These are phyloP conservation scores for Aphanomyces invadans DNA, from an alignment of 352 stramenopile species.

Conservation along the genomic window DNA sequence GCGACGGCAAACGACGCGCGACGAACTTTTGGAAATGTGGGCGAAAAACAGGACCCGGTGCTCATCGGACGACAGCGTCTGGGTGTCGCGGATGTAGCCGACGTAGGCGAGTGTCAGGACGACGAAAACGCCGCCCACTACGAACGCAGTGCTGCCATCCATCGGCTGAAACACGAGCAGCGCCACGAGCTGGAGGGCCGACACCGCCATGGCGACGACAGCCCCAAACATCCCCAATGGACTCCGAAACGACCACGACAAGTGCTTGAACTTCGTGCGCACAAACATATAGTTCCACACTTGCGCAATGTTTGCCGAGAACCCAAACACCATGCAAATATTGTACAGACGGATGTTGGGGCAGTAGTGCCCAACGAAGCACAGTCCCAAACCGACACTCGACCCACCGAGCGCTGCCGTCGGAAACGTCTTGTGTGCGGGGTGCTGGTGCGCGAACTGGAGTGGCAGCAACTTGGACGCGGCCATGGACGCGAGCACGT, in stretches of 20 bases:
- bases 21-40: slow-evolving; percentile 7
- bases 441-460: slow-evolving; percentile 25
- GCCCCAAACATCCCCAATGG: slow-evolving; percentile 26
- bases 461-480: slow-evolving; percentile 34
- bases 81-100: slow-evolving; percentile 6
- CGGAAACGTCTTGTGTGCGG: not conserved
- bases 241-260: not conserved
- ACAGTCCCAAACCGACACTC: slow-evolving; percentile 10
- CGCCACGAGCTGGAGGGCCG: slow-evolving; percentile 14
- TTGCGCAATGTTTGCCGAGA: slow-evolving; percentile 21
- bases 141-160: slow-evolving; percentile 5
- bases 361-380: slow-evolving; percentile 4
- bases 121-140: not conserved
- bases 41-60: slow-evolving; percentile 22
- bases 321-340: slow-evolving; percentile 25
- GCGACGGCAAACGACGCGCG: too few species aligned
- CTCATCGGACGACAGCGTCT: slow-evolving; percentile 28
- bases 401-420: slow-evolving; percentile 7
- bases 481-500: slow-evolving; percentile 44
- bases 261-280: not conserved
- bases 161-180: slow-evolving; percentile 3
- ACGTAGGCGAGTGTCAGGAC: slow-evolving; percentile 26
- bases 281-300: slow-evolving; percentile 18
- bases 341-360: slow-evolving; percentile 22
- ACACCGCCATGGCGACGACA: slow-evolving; percentile 23